A percentile compares a stretch with the other conserved stretches of the same genome.
Conservation (phyloP, 805 yeast species). For the Saturnispora diversa region DNA sequence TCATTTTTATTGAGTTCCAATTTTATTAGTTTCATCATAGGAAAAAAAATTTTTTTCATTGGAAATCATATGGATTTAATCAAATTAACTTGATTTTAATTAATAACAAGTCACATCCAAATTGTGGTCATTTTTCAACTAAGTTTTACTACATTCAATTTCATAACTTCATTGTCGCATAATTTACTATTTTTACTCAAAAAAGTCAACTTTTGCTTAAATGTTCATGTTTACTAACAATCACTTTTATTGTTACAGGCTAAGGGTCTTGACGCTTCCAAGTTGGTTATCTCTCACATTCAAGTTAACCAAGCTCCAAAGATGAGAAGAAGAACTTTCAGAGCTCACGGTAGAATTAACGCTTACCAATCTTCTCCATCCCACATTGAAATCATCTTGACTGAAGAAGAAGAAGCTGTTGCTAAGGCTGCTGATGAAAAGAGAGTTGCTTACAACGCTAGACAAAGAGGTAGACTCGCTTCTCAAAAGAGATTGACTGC, state of each 20-base stretch:
- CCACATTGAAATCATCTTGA: constrained; percentile 94
- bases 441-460: constrained; percentile 66
- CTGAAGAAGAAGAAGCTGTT: constrained; percentile 92
- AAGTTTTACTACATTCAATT: not conserved
- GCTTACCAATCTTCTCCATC: constrained; percentile 98
- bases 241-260: constrained; percentile 34
- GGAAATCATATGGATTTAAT: too few relatives aligned
- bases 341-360: constrained; percentile 99
- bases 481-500: constrained; percentile 82
- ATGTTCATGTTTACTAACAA: constrained; percentile 16
- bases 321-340: constrained; percentile 99
- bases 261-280: constrained; percentile 94
- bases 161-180: not conserved
- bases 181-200: not conserved
- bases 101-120: too few relatives aligned
- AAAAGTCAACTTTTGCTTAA: not conserved
- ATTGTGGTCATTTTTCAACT: too few relatives aligned
- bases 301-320: constrained; percentile 99
- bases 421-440: constrained; percentile 64
- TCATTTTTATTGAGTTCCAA: too few relatives aligned
- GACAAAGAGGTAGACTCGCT: constrained; percentile 90
- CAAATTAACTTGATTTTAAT: too few relatives aligned
- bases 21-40: too few relatives aligned
- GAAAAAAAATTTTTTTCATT: too few relatives aligned
- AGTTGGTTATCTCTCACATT: constrained; percentile 92